A percentile compares a stretch with the other conserved stretches of the same genome.
These are phyloP conservation scores for Colletotrichum abscissum DNA, from an alignment of 2,329 filamentous ascomycete genomes.

Conservation along the genomic window DNA sequence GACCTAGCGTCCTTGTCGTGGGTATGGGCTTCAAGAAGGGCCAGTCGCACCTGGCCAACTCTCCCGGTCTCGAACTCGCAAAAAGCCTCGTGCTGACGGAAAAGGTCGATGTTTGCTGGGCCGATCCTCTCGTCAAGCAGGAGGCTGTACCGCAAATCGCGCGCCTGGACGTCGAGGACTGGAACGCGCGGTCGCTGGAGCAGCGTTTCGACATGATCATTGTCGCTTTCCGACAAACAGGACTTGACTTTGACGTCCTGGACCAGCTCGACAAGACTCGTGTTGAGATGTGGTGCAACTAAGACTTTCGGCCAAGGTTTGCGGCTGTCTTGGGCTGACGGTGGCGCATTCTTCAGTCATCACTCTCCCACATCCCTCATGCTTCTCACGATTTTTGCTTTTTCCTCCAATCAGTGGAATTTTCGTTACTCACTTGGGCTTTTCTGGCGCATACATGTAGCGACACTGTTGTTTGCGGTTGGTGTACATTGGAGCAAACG, in stretches of 20 bases:
- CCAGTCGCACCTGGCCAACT: slow-evolving; percentile 59
- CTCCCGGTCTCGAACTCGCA: slow-evolving; percentile 57
- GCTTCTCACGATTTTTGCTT: background rate
- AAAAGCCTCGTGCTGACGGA: slow-evolving; percentile 48
- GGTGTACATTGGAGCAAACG: slow-evolving; percentile 19
- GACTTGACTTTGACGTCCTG: slow-evolving; percentile 53
- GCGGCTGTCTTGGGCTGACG: slow-evolving; percentile 10
- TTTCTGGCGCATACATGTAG: background rate
- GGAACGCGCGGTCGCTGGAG: slow-evolving; percentile 50
- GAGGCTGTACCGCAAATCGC: slow-evolving; percentile 52
- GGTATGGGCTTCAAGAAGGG: slow-evolving; percentile 64
- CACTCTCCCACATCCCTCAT: background rate
- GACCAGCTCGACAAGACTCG: slow-evolving; percentile 45
- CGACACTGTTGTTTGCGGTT: slow-evolving; percentile 4
- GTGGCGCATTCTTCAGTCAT: slow-evolving; percentile 8
- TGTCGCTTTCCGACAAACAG: slow-evolving; percentile 54
- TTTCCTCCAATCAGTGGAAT: slow-evolving; percentile 8
- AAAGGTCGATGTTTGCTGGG: slow-evolving; percentile 55
- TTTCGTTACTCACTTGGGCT: background rate
- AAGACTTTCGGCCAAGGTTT: slow-evolving; percentile 13
- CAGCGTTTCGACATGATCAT: slow-evolving; percentile 55
- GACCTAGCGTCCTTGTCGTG: slow-evolving; percentile 53
- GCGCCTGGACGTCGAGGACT: slow-evolving; percentile 49
- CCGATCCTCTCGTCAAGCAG: slow-evolving; percentile 56
- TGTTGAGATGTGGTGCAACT: slow-evolving; percentile 53